phyloP scores from a whole-genome alignment of 352 stramenopile genomes.

The Pythium grandisporangium region DNA sequence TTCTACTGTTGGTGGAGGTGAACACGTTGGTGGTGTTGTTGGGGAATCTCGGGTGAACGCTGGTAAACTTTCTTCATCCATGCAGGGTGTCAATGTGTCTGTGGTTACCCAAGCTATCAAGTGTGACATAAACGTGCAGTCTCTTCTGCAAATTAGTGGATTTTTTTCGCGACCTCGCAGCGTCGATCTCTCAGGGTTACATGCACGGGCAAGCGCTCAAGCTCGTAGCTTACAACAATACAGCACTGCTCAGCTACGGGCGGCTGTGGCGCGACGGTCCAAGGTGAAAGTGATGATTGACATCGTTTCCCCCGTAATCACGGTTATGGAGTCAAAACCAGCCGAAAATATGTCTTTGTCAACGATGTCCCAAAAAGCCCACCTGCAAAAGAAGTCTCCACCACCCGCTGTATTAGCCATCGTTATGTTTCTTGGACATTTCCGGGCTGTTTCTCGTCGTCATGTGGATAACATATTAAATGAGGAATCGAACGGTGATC shows the following conservation, averaged over 20 bases:
- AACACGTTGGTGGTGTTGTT: background rate
- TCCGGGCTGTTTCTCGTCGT: slow-evolving; percentile 54
- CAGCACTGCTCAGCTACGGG: slow-evolving; percentile 60
- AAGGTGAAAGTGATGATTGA: slow-evolving; percentile 69
- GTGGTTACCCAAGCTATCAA: slow-evolving; percentile 78
- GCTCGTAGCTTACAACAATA: slow-evolving; percentile 72
- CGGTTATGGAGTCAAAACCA: slow-evolving; percentile 43
- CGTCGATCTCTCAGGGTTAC: slow-evolving; percentile 65
- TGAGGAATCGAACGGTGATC: too few species aligned
- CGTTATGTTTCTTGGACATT: slow-evolving; percentile 66
- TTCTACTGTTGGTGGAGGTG: background rate
- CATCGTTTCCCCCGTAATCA: slow-evolving; percentile 75
- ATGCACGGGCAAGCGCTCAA: slow-evolving; percentile 62
- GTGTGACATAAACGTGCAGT: slow-evolving; percentile 69
- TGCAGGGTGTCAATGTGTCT: slow-evolving; percentile 35
- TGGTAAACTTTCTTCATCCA: background rate
- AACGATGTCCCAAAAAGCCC: too few species aligned
- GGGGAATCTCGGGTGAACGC: too few species aligned
- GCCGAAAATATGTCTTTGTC: too few species aligned
- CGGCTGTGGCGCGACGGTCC: slow-evolving; percentile 56
- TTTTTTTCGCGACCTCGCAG: slow-evolving; percentile 69
- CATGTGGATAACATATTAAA: background rate
- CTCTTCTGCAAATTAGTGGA: slow-evolving; percentile 48
- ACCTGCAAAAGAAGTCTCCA: too few species aligned
- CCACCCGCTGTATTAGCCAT: too few species aligned